Conservation (phyloP, 2,329 filamentous ascomycete species). For the Lachnellula occidentalis region DNA sequence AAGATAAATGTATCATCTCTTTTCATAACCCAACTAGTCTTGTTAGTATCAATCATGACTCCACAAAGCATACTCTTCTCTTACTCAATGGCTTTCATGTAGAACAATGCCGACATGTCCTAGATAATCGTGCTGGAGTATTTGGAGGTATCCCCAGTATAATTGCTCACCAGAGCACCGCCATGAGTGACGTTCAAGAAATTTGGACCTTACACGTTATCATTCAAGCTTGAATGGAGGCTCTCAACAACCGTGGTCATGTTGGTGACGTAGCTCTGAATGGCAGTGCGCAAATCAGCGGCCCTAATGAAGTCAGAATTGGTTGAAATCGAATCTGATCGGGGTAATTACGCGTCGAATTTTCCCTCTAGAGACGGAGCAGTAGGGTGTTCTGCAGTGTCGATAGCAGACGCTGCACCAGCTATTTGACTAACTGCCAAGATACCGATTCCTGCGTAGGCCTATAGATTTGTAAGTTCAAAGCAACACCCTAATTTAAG, state of each 20-base stretch:
- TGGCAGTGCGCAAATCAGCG: neutral
- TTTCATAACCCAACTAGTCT: neutral
- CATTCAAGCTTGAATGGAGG: neutral
- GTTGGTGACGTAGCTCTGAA: neutral
- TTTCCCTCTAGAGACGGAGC: too few species aligned
- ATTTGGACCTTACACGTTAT: neutral
- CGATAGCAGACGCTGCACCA: too few species aligned
- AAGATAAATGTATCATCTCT: neutral
- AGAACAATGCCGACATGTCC: neutral
- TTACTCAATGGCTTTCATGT: neutral
- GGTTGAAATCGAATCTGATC: neutral
- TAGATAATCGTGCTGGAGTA: neutral
- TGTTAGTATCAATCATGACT: neutral
- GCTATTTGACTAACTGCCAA: too few species aligned
- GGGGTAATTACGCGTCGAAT: neutral
- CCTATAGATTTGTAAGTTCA: too few species aligned
- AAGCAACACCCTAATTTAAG: too few species aligned
- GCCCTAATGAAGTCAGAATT: neutral
- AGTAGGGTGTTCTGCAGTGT: too few species aligned
- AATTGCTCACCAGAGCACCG: neutral
- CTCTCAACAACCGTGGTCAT: neutral
- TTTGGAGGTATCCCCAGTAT: neutral
- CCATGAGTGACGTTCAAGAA: slow-evolving; percentile 1
- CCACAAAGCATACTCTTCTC: neutral
- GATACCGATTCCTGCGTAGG: too few species aligned